Base-by-base conservation (phyloP, 2,329 filamentous ascomycete genomes). In the Colletotrichum sp. region DNA sequence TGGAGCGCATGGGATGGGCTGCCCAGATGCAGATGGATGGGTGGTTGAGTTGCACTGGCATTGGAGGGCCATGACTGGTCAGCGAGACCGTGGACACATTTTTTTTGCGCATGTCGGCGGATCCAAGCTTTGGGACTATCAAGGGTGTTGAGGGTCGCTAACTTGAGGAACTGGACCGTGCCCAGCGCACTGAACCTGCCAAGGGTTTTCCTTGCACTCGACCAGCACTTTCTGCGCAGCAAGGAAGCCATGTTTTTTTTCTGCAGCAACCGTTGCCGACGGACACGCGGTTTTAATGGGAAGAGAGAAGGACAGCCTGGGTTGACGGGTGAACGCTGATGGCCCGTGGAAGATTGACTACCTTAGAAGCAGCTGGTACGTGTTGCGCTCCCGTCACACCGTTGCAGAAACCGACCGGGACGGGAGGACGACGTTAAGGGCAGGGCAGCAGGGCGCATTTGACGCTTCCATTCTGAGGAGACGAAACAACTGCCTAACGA, bases 401-500 rank as follows among this genome's bases (percentile, higher is more conserved):
- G 60, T 39, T 21, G 32, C 30, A 24, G 60, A n/a, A 32, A 28
- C 55, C 26, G 55, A 30, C 26, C 55, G 1, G 44, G 44, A 52
- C n/a, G 5, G 44, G 44, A 52, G 18, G 39, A 44, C 5, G 55
- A 59, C 55, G 26, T 26, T 16, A 2, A 59, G 55, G 55, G 55
- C 21, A 26, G 55, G 55, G 55, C 28, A 21, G 59, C 30, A 32
- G 18, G 55, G 52, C 24, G 62, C 68, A 26, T 34, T 21, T 36
- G 32, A 13, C 60, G 55, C 16, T 12, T 52, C 13, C 28, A 24
- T 24, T 26, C 10, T 18, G 34, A 21, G 32, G 21, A 39, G 26
- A 39, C 69, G 63, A 67, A 72, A 72, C 69, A 68, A 57, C 18
- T 72, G 32, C 69, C 72, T 32, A 75, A 67, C 72, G 28, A 66